phyloP scores from a whole-genome alignment of 441 rosid species.

The Populus hybrid region DNA sequence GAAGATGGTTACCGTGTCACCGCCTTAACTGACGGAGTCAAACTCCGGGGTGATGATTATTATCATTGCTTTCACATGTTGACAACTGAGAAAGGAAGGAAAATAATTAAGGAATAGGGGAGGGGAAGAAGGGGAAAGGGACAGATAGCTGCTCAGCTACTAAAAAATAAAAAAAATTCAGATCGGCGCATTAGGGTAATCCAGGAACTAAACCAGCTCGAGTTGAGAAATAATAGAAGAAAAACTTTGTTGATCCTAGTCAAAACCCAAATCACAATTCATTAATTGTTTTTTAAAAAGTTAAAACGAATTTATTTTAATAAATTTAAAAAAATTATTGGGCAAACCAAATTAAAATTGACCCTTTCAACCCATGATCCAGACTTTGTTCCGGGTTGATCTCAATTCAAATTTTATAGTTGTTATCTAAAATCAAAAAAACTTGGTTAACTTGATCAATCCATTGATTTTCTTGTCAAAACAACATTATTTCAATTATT shows the following conservation, averaged over 20 bases:
- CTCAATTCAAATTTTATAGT: too few species aligned
- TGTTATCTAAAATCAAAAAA: too few species aligned
- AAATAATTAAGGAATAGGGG: not conserved
- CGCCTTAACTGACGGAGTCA: slow-evolving; percentile 33
- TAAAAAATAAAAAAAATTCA: accelerated
- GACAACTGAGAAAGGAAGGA: not conserved
- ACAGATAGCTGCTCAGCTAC: not conserved
- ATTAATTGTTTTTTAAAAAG: too few species aligned
- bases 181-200: not conserved
- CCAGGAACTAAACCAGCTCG: not conserved
- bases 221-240: not conserved
- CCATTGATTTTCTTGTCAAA: too few species aligned
- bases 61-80: not conserved
- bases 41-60: not conserved
- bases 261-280: accelerated
- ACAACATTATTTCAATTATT: too few species aligned
- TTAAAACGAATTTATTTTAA: accelerated
- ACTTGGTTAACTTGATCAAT: too few species aligned
- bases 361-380: too few species aligned
- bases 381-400: accelerated
- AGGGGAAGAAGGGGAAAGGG: not conserved
- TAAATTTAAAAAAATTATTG: too few species aligned
- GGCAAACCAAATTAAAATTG: accelerated
- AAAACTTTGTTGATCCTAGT: not conserved
- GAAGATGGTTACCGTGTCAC: slow-evolving; percentile 17